Percentiles rank a stretch among this genome's conserved stretches.
Evolutionary conservation across 768 basidiomycete genomes (phyloP).

Genomic region (Boletus sp.): DNA sequence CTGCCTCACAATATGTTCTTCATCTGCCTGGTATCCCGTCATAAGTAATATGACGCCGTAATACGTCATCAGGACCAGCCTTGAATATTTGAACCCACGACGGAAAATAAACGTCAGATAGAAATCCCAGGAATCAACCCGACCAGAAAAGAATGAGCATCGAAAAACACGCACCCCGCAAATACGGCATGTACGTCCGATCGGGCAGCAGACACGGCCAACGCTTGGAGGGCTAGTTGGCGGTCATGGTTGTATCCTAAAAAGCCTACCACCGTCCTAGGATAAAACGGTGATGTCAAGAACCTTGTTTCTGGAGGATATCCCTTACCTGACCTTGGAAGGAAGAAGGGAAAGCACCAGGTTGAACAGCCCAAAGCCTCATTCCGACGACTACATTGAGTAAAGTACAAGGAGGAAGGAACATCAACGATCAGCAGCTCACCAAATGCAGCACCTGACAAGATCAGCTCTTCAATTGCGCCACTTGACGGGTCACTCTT

Average conservation of each 20-base stretch:
- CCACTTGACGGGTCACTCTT: conserved; percentile 40
- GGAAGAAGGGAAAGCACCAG: conserved; percentile 76
- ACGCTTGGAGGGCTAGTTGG: conserved; percentile 60
- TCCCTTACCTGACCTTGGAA: conserved; percentile 58
- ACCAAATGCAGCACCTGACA: conserved; percentile 80
- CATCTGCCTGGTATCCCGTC: conserved; percentile 75
- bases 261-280: conserved; percentile 67
- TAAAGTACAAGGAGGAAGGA: not conserved
- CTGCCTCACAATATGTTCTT: conserved; percentile 56
- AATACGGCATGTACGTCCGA: conserved; percentile 74
- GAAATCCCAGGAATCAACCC: not conserved
- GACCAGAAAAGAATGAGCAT: not conserved
- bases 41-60: conserved; percentile 67
- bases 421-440: conserved; percentile 15
- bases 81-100: conserved; percentile 28
- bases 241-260: conserved; percentile 75
- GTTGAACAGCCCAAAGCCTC: conserved; percentile 69
- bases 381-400: not conserved
- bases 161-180: conserved; percentile 51
- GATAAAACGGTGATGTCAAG: not conserved
- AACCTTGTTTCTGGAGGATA: not conserved
- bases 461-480: conserved; percentile 65
- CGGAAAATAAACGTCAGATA: conserved; percentile 1
- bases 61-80: conserved; percentile 80
- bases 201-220: conserved; percentile 63